Conservation (phyloP, 768 basidiomycete genomes). For the Fibroporia radiculosa region DNA sequence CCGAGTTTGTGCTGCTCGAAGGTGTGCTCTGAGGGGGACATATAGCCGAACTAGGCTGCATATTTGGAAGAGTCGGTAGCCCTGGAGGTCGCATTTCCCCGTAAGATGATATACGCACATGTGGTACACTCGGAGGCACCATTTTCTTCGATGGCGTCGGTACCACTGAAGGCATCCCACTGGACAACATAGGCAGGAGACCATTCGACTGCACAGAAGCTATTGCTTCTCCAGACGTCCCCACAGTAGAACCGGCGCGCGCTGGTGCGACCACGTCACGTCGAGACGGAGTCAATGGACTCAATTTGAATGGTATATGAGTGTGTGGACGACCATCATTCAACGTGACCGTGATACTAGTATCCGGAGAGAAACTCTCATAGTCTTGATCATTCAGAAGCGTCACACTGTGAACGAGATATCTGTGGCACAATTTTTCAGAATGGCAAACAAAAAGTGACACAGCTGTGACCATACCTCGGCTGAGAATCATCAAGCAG, state of each 20-base stretch:
- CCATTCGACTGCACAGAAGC: slow-evolving; percentile 11
- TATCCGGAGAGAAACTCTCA: slow-evolving; percentile 31
- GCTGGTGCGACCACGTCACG: slow-evolving; percentile 16
- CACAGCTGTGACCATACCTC: slow-evolving; percentile 25
- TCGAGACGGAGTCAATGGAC: slow-evolving; percentile 22
- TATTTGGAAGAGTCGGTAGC: slow-evolving; percentile 24
- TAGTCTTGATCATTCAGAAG: slow-evolving; percentile 49
- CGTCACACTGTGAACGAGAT: slow-evolving; percentile 47
- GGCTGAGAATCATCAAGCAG: slow-evolving; percentile 67
- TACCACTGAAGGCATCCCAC: slow-evolving; percentile 49
- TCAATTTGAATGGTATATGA: slow-evolving; percentile 40
- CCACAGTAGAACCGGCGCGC: slow-evolving; percentile 3
- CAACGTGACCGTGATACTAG: slow-evolving; percentile 33
- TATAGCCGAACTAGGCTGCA: slow-evolving; percentile 18
- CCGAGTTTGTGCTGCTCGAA: slow-evolving; percentile 6
- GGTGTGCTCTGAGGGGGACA: slow-evolving; percentile 11
- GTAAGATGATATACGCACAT: slow-evolving; percentile 55
- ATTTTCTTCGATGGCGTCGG: slow-evolving; percentile 56
- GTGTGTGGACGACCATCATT: slow-evolving; percentile 44
- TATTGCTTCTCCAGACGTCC: slow-evolving; percentile 5
- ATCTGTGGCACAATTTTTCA: slow-evolving; percentile 27
- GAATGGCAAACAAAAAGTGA: no score
- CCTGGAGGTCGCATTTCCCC: slow-evolving; percentile 45
- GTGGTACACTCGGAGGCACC: slow-evolving; percentile 42
- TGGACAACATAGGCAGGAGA: slow-evolving; percentile 5